Conservation (phyloP, 129 eudicot species). For the Centaurea solstitialis region DNA sequence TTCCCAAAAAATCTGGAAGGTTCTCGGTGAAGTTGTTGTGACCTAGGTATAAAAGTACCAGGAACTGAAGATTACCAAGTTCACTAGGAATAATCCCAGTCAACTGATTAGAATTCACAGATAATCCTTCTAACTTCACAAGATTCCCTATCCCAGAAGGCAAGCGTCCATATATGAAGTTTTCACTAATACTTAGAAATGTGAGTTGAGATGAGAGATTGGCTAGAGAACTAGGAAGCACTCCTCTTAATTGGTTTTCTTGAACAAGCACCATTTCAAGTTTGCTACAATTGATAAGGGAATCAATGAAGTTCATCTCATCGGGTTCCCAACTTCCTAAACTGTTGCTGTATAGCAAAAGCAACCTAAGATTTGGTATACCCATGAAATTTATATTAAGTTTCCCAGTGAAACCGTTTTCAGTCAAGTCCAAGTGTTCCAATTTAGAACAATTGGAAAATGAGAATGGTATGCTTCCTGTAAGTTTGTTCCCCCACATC, state of each 20-base stretch:
- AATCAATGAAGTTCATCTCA: too few species aligned
- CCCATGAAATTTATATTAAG: constrained; percentile 13
- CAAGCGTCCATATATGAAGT: constrained; percentile 14
- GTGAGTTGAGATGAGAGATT: constrained; percentile 18
- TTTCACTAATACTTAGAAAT: neutral
- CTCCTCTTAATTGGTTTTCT: constrained; percentile 18
- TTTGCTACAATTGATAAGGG: neutral
- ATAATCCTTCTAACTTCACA: neutral
- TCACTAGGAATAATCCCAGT: too few species aligned
- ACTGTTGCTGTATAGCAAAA: neutral
- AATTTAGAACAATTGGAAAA: constrained; percentile 44
- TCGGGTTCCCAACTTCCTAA: neutral
- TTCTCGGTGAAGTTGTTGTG: neutral
- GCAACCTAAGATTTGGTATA: constrained; percentile 20
- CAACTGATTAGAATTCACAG: constrained; percentile 2
- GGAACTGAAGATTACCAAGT: neutral
- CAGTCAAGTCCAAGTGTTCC: neutral
- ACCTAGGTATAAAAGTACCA: neutral
- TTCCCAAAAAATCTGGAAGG: neutral
- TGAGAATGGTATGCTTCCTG: constrained; percentile 40
- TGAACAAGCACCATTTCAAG: too few species aligned
- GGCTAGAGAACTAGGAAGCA: constrained; percentile 5
- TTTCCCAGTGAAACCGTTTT: constrained; percentile 41
- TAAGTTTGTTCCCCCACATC: constrained; percentile 25
- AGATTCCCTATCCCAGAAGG: neutral